A percentile compares a stretch with the other conserved stretches of the same genome.
These are phyloP conservation scores for Vaccinium vitisidaea DNA, from an alignment of 148 eudicot species.

Conservation along the genomic window DNA sequence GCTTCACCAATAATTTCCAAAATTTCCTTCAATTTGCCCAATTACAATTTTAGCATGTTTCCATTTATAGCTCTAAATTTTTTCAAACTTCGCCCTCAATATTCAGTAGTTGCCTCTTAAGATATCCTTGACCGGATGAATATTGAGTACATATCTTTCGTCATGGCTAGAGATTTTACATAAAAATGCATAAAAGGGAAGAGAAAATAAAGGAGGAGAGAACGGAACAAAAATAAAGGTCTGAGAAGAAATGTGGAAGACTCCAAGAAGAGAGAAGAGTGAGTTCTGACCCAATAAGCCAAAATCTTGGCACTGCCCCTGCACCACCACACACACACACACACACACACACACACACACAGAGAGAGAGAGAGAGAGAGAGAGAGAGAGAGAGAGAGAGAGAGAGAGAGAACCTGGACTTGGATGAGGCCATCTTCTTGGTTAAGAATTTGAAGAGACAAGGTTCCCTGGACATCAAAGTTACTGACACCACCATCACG, in stretches of 20 bases:
- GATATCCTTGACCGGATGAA: neutral
- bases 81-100: neutral
- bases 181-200: neutral
- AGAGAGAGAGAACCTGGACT: conserved; percentile 69
- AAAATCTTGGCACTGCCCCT: neutral
- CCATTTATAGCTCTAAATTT: neutral
- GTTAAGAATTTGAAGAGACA: conserved; percentile 86
- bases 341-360: neutral
- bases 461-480: conserved; percentile 92
- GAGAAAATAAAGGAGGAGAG: neutral
- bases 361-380: neutral
- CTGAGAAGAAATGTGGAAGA: neutral
- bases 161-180: neutral
- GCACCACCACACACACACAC: neutral
- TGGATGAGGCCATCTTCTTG: conserved; percentile 89
- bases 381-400: neutral
- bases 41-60: neutral
- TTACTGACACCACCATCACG: conserved; percentile 87
- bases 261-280: neutral
- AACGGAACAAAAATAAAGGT: neutral
- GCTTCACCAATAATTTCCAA: neutral
- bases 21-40: neutral
- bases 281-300: neutral
- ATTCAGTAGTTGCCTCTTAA: neutral
- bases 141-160: neutral